Conservation (phyloP, 2,329 filamentous ascomycete species). For the Aspergillus alliaceus region DNA sequence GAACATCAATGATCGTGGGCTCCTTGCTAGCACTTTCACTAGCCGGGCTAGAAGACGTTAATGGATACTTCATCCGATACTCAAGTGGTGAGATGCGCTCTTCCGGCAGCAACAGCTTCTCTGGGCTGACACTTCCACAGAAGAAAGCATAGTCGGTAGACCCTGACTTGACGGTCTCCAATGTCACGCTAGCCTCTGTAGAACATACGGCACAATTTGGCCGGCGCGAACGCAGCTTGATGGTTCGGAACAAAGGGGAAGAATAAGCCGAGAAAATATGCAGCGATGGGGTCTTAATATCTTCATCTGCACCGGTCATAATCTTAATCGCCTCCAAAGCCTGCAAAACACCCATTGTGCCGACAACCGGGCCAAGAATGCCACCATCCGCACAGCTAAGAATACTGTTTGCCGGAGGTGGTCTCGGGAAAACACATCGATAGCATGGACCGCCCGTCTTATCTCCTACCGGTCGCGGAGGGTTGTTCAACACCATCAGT, state of each 20-base stretch:
- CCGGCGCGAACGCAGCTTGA: slow-evolving; percentile 70
- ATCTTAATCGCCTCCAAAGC: slow-evolving; percentile 86
- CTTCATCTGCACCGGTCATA: slow-evolving; percentile 51
- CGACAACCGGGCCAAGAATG: slow-evolving; percentile 88
- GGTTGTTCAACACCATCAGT: slow-evolving; percentile 82
- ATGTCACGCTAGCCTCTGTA: slow-evolving; percentile 59
- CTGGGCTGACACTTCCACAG: slow-evolving; percentile 65
- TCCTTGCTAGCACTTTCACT: slow-evolving; percentile 12
- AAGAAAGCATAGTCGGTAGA: slow-evolving; percentile 83
- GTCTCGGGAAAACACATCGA: slow-evolving; percentile 84
- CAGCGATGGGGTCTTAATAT: slow-evolving; percentile 31
- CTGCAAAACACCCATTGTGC: slow-evolving; percentile 88
- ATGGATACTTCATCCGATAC: slow-evolving; percentile 47
- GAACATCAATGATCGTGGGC: slow-evolving; percentile 74
- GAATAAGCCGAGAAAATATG: slow-evolving; percentile 47
- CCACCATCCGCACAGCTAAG: slow-evolving; percentile 90
- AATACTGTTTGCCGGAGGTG: slow-evolving; percentile 79
- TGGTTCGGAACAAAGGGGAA: slow-evolving; percentile 63
- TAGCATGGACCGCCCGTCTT: slow-evolving; percentile 77
- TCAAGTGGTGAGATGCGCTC: slow-evolving; percentile 68
- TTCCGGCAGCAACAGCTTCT: slow-evolving; percentile 58
- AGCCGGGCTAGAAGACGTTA: slow-evolving; percentile 1
- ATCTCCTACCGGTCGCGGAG: slow-evolving; percentile 62
- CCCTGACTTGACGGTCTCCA: slow-evolving; percentile 61
- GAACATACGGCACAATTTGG: slow-evolving; percentile 77